phyloP scores from a whole-genome alignment of 2,329 filamentous ascomycete genomes.

The Trichoderma hamatum region DNA sequence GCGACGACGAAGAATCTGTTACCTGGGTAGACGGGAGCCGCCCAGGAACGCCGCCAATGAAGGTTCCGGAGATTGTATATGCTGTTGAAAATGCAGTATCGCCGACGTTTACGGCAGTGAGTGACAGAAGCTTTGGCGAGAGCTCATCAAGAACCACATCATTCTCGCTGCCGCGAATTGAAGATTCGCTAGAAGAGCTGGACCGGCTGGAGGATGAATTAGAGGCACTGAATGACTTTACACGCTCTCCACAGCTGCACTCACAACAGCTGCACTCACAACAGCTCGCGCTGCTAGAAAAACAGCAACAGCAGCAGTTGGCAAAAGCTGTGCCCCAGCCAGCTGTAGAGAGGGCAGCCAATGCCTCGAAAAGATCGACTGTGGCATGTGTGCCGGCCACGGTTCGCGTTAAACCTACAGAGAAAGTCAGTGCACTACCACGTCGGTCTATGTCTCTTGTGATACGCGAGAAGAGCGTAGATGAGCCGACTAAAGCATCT shows the following conservation, averaged over 20 bases:
- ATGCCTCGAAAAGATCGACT: conserved; percentile 35
- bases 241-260: conserved; percentile 41
- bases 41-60: conserved; percentile 33
- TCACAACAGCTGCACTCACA: conserved; percentile 40
- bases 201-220: conserved; percentile 65
- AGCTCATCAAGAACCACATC: conserved; percentile 39
- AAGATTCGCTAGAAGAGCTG: conserved; percentile 65
- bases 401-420: conserved; percentile 46
- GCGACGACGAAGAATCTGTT: conserved; percentile 31
- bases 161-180: conserved; percentile 54
- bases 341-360: neutral
- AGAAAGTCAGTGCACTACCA: conserved; percentile 43
- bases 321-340: neutral
- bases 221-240: conserved; percentile 53
- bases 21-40: conserved; percentile 34
- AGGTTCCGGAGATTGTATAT: conserved; percentile 38
- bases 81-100: conserved; percentile 41
- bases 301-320: neutral
- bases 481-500: conserved; percentile 23
- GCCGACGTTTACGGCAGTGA: conserved; percentile 38
- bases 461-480: conserved; percentile 37
- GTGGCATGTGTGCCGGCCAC: conserved; percentile 44
- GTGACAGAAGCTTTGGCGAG: conserved; percentile 42
- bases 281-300: conserved; percentile 38
- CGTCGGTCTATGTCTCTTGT: conserved; percentile 49